Conservation (phyloP, 371 early-diverging fungal genomes). For the Coemansia linderi region DNA sequence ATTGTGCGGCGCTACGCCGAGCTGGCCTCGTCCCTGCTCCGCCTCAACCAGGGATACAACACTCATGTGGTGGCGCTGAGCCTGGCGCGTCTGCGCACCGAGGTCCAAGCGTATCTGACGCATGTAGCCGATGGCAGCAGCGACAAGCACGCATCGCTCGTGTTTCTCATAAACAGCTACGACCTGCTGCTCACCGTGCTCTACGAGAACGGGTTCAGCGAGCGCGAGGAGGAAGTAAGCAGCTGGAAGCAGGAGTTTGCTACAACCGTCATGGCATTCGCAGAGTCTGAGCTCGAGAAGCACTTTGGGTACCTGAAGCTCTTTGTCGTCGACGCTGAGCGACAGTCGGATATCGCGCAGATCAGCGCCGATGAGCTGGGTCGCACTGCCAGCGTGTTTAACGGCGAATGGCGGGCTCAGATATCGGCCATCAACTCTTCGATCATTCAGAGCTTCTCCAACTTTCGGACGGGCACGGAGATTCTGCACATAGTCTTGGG, state of each 20-base stretch:
- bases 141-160: conserved; percentile 67
- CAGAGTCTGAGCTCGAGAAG: conserved; percentile 81
- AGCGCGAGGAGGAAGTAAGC: conserved; percentile 65
- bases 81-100: conserved; percentile 72
- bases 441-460: conserved; percentile 85
- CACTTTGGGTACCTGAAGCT: conserved; percentile 75
- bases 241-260: conserved; percentile 72
- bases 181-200: conserved; percentile 81
- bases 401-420: conserved; percentile 75
- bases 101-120: conserved; percentile 71
- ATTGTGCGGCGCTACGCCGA: conserved; percentile 79
- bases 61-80: conserved; percentile 72
- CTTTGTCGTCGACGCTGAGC: conserved; percentile 72
- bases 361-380: conserved; percentile 54
- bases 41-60: conserved; percentile 81
- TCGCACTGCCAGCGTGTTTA: conserved; percentile 71
- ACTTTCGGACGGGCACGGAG: conserved; percentile 87
- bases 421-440: conserved; percentile 76
- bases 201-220: conserved; percentile 54
- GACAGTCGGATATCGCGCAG: conserved; percentile 49
- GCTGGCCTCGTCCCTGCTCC: conserved; percentile 83
- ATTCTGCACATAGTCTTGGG: conserved; percentile 85
- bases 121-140: conserved; percentile 74
- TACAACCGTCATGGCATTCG: conserved; percentile 75
- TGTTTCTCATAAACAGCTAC: conserved; percentile 89